Conservation (phyloP, 176 grass and related monocot species). For the Areca catechu region DNA sequence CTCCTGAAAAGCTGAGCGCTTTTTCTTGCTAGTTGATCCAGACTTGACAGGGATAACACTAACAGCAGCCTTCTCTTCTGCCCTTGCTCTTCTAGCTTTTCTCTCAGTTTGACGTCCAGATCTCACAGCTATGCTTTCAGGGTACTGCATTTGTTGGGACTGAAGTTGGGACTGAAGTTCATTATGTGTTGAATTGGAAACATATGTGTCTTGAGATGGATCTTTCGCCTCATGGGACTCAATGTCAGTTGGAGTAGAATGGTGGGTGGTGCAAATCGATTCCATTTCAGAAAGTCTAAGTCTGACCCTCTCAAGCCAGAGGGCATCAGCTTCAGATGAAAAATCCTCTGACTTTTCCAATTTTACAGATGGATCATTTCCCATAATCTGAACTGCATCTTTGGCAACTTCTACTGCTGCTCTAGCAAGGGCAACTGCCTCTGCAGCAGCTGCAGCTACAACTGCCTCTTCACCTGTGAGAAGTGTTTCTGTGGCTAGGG, state of each 20-base stretch:
- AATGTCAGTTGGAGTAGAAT: conserved; percentile 10
- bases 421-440: conserved; percentile 85
- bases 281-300: conserved; percentile 23
- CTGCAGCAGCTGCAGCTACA: conserved; percentile 62
- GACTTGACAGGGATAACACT: conserved; percentile 19
- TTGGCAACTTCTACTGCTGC: conserved; percentile 62
- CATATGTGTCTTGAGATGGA: conserved; percentile 15
- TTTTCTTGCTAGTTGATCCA: conserved; percentile 39
- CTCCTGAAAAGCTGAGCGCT: conserved; percentile 28
- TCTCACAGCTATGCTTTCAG: conserved; percentile 35
- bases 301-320: conserved; percentile 12
- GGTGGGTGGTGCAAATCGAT: neutral
- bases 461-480: conserved; percentile 49
- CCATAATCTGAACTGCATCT: conserved; percentile 48
- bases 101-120: conserved; percentile 57
- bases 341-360: conserved; percentile 2
- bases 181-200: conserved; percentile 30
- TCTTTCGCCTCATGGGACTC: conserved; percentile 1
- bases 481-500: conserved; percentile 39
- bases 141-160: conserved; percentile 8
- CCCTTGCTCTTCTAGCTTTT: conserved; percentile 56
- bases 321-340: conserved; percentile 6
- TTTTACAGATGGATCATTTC: conserved; percentile 14
- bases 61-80: conserved; percentile 32
- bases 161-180: conserved; percentile 21